Evolutionary conservation across 371 early-diverging fungal genomes (phyloP), one percentile per base, ranked within the genome.

Genomic region (Mortierella sp.): DNA sequence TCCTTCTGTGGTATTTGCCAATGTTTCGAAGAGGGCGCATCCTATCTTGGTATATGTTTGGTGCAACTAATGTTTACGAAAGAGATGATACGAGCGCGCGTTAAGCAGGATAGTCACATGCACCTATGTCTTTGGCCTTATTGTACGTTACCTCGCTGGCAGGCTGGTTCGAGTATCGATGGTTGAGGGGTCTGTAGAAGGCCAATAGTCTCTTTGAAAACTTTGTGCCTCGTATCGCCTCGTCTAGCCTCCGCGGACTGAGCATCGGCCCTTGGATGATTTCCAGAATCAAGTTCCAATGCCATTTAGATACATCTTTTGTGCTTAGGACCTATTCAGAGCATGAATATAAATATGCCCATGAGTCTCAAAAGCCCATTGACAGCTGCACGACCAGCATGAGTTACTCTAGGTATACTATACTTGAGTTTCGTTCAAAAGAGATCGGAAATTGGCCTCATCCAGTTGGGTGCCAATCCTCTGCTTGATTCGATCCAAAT

Each of bases 291-390:
- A 82, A 81, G 46, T 92, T 90, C 94, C 93, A 96, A 43, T 87
- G 87, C 96, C 96, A 96, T 61, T 92, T 90, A 6, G 87, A 82
- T 58, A 83, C 86, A 23, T 95, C 94, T 63, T 94, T 94, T 4
- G 87, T 85, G 34, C 79, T 85, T 3, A 94, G 59, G 14, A 92
- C 91, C 80, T 83, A 21, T 28, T 56, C 42, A 11, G 21, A 67
- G 34, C 14, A 32, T 14, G n/a, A 0, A 32, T 19, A 21, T 19
- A 19, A 34, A 2, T 7, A n/a, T n/a, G n/a, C n/a, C n/a, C n/a
- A n/a, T n/a, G n/a, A n/a, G n/a, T n/a, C n/a, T n/a, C n/a, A n/a
- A n/a, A n/a, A n/a, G n/a, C n/a, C n/a, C n/a, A n/a, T n/a, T n/a
- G n/a, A n/a, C n/a, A n/a, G n/a, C n/a, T n/a, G n/a, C n/a, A n/a